phyloP scores from a whole-genome alignment of 208 protist species.

The Kentomonas sorsogonicus region DNA sequence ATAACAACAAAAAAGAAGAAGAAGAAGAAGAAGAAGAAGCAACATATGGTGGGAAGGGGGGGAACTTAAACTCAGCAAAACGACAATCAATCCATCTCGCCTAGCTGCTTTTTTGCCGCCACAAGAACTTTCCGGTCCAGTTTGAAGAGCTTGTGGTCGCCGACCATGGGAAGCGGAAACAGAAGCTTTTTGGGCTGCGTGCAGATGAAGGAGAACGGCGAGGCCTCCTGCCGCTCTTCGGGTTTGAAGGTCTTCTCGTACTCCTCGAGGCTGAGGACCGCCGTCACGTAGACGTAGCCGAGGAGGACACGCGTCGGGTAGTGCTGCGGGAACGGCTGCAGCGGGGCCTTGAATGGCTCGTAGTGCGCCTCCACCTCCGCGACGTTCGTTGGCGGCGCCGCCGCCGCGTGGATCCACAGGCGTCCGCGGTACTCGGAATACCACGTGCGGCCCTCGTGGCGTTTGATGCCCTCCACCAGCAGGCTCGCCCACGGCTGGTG shows the following conservation, averaged over 20 bases:
- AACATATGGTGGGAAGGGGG: background rate
- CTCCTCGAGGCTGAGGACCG: conserved; percentile 57
- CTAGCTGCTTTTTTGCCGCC: conserved; percentile 71
- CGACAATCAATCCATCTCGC: conserved; percentile 28
- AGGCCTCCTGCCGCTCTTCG: conserved; percentile 70
- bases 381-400: conserved; percentile 59
- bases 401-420: conserved; percentile 89
- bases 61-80: background rate
- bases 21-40: background rate
- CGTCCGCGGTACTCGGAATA: conserved; percentile 74
- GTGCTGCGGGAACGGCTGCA: conserved; percentile 66
- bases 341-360: conserved; percentile 38
- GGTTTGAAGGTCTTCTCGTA: conserved; percentile 50
- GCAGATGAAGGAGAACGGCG: conserved; percentile 88
- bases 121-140: conserved; percentile 69
- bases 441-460: conserved; percentile 88
- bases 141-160: conserved; percentile 87
- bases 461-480: conserved; percentile 89
- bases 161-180: conserved; percentile 86
- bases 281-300: conserved; percentile 85
- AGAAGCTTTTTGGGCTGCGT: conserved; percentile 54
- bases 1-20: background rate
- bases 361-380: conserved; percentile 72
- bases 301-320: conserved; percentile 88
- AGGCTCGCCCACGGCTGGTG: conserved; percentile 92